Percentiles rank a stretch among this genome's conserved stretches.
phyloP scores from a whole-genome alignment of 495 filamentous ascomycete genomes.

The Corynascus novoguineensis region DNA sequence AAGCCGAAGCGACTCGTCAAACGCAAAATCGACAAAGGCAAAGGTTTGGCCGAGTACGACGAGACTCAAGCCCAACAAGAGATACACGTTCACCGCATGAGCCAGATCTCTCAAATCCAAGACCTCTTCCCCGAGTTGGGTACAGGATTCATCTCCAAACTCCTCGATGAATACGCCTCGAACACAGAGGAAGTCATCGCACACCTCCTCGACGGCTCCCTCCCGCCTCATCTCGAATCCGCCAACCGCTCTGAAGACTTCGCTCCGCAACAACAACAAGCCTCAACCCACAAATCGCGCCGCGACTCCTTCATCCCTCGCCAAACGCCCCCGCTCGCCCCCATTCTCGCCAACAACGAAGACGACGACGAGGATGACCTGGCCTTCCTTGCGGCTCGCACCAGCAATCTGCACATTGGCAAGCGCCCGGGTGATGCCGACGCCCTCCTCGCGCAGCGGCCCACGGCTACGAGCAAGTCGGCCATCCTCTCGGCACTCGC shows the following conservation, averaged over 20 bases:
- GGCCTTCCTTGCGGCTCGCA: constrained; percentile 58
- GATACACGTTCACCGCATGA: constrained; percentile 75
- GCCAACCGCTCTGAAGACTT: constrained; percentile 53
- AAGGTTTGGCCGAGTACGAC: constrained; percentile 47
- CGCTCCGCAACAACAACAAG: constrained; percentile 21
- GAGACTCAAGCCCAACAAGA: constrained; percentile 44
- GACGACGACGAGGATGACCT: constrained; percentile 66
- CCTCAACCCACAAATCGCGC: not conserved
- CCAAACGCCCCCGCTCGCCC: constrained; percentile 33
- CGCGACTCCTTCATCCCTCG: constrained; percentile 31
- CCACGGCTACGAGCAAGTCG: constrained; percentile 66
- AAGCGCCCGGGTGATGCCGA: constrained; percentile 64
- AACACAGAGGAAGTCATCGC: constrained; percentile 74
- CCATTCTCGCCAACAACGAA: constrained; percentile 42
- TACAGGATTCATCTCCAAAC: constrained; percentile 68
- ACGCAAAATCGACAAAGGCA: constrained; percentile 61
- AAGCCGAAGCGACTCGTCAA: constrained; percentile 48
- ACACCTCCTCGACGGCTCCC: constrained; percentile 75
- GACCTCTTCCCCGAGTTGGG: constrained; percentile 91
- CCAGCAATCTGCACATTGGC: constrained; percentile 68
- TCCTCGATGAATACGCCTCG: constrained; percentile 73
- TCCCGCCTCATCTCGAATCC: constrained; percentile 57
- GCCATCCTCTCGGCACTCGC: constrained; percentile 88
- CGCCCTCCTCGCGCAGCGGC: constrained; percentile 39
- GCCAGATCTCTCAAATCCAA: constrained; percentile 77